phyloP scores from a whole-genome alignment of 1,139 yeast genomes.

The Taphrina confusa region DNA sequence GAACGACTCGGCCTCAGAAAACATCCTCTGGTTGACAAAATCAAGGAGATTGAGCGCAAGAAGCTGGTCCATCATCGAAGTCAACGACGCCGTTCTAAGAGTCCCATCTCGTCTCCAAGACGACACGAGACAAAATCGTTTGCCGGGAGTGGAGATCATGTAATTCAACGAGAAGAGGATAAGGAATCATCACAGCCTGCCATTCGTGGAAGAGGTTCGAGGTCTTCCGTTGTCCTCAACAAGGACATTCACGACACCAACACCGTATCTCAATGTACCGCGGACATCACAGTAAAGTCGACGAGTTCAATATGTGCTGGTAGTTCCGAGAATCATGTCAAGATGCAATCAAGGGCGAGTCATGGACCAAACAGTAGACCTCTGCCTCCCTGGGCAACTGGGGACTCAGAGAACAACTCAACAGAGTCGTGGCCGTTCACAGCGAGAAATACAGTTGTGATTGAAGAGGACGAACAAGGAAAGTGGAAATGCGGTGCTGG shows the following conservation, averaged over 20 bases:
- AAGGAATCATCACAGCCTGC: background rate
- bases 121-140: too few species aligned
- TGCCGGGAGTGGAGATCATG: too few species aligned
- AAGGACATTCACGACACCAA: too few species aligned
- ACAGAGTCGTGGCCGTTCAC: constrained; percentile 4
- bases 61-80: background rate
- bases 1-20: constrained; percentile 19
- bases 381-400: background rate
- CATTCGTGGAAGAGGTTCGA: background rate
- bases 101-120: background rate
- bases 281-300: too few species aligned
- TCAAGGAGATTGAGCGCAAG: constrained; percentile 9
- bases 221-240: too few species aligned
- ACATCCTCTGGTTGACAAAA: constrained; percentile 14
- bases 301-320: too few species aligned
- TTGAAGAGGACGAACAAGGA: constrained; percentile 7
- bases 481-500: constrained; percentile 11
- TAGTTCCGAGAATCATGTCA: too few species aligned
- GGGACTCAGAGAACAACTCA: background rate
- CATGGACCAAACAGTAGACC: too few species aligned
- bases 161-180: too few species aligned
- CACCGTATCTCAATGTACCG: too few species aligned
- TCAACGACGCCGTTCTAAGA: background rate
- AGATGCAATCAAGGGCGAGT: too few species aligned
- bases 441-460: background rate